A percentile compares a stretch with the other conserved stretches of the same genome.
Evolutionary conservation across 768 basidiomycete genomes (phyloP).

Genomic region (Tulasnella sp.): DNA sequence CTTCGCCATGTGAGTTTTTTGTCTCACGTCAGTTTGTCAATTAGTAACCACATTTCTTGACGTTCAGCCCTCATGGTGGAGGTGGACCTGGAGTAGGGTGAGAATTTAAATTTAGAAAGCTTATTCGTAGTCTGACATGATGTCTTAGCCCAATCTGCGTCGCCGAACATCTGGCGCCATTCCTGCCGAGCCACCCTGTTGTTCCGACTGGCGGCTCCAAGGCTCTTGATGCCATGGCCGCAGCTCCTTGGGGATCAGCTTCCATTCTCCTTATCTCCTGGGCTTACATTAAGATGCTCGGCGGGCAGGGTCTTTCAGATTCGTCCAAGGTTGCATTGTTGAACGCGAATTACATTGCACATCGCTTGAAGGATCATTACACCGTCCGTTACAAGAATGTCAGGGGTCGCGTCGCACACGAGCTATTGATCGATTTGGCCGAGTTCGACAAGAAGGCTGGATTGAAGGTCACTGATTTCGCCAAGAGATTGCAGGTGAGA

Average conservation of each 20-base stretch:
- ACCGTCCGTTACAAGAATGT: conserved; percentile 78
- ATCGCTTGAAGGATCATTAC: conserved; percentile 72
- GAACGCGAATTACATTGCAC: conserved; percentile 95
- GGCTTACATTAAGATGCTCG: conserved; percentile 99
- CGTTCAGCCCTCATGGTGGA: conserved; percentile 78
- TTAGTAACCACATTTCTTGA: not conserved
- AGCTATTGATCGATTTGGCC: conserved; percentile 85
- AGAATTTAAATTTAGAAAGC: conserved; percentile 19
- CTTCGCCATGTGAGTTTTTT: conserved; percentile 71
- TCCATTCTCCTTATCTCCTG: conserved; percentile 94
- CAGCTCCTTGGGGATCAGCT: conserved; percentile 87
- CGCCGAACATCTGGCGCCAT: conserved; percentile 83
- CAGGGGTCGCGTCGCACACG: conserved; percentile 89
- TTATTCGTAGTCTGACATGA: conserved; percentile 9
- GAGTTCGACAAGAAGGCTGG: conserved; percentile 88
- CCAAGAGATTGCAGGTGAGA: conserved; percentile 79
- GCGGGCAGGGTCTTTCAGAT: conserved; percentile 74
- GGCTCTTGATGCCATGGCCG: conserved; percentile 78
- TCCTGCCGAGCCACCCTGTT: conserved; percentile 80
- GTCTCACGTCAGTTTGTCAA: not conserved
- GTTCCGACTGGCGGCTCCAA: conserved; percentile 50
- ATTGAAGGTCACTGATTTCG: conserved; percentile 89
- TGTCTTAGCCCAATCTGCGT: conserved; percentile 71
- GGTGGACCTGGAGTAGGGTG: conserved; percentile 94
- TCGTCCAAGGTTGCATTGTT: conserved; percentile 80